Percentiles rank a stretch among this genome's conserved stretches.
These are phyloP conservation scores for Pythium utonaiense DNA, from an alignment of 352 stramenopile genomes.

Conservation along the genomic window DNA sequence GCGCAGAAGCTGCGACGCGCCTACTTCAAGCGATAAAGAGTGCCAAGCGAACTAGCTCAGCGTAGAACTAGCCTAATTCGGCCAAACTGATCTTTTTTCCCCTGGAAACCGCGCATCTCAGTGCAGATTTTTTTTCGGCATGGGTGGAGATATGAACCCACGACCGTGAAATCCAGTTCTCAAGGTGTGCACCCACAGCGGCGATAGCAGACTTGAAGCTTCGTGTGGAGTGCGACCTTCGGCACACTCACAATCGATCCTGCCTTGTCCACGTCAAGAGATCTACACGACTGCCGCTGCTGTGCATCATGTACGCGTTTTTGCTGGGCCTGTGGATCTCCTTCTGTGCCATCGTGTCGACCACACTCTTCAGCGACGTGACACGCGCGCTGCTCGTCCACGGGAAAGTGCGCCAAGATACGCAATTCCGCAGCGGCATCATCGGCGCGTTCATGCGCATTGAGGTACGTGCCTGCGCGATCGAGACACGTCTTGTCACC, in stretches of 20 bases:
- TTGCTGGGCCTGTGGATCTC: slow-evolving; percentile 15
- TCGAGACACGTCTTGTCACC: neutral
- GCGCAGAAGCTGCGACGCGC: slow-evolving; percentile 84
- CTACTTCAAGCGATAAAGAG: slow-evolving; percentile 54
- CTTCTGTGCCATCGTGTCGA: slow-evolving; percentile 8
- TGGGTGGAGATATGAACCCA: no score
- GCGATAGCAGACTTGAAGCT: no score
- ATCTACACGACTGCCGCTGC: neutral
- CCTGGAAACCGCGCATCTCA: no score
- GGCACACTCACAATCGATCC: neutral
- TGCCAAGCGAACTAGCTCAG: no score
- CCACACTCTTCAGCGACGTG: slow-evolving; percentile 13
- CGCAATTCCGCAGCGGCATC: neutral
- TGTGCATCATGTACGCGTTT: slow-evolving; percentile 8
- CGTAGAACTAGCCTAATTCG: no score
- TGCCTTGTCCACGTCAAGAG: neutral
- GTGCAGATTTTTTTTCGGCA: no score
- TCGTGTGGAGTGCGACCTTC: no score
- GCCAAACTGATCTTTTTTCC: neutral
- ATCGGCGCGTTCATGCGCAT: slow-evolving; percentile 10
- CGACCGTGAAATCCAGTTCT: no score
- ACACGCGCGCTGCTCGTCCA: slow-evolving; percentile 18
- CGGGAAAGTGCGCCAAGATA: slow-evolving; percentile 18
- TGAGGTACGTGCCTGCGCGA: slow-evolving; percentile 10
- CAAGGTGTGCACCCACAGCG: no score